Evolutionary conservation across 441 rosid species (phyloP).

Genomic region (Pelargonium exstipulatum): DNA sequence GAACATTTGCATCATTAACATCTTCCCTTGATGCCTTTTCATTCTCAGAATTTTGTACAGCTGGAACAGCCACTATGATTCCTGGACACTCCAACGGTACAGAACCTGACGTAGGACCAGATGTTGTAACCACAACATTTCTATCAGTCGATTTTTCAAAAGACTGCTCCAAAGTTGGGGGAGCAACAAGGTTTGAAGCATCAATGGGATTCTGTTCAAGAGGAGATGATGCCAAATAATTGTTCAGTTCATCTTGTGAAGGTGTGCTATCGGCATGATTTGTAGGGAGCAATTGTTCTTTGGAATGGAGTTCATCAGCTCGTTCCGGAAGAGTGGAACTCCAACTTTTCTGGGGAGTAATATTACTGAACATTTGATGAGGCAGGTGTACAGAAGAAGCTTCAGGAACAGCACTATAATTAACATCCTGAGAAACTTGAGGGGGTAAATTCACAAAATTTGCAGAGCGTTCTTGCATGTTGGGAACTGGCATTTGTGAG

Average conservation of each 20-base stretch:
- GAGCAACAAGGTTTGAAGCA: slow-evolving; percentile 29
- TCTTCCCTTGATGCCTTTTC: slow-evolving; percentile 26
- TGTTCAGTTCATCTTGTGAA: slow-evolving; percentile 29
- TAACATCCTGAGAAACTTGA: slow-evolving; percentile 34
- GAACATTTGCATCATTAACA: slow-evolving; percentile 28
- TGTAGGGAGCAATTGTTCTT: slow-evolving; percentile 36
- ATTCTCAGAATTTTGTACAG: slow-evolving; percentile 29
- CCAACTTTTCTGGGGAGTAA: slow-evolving; percentile 35
- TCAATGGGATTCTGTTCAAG: slow-evolving; percentile 28
- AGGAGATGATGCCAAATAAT: slow-evolving; percentile 29
- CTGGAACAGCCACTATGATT: slow-evolving; percentile 21
- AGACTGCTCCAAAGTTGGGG: slow-evolving; percentile 28
- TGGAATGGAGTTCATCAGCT: slow-evolving; percentile 32
- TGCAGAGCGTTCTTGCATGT: slow-evolving; percentile 33
- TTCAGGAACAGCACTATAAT: slow-evolving; percentile 37
- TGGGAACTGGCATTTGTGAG: slow-evolving; percentile 45
- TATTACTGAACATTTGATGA: slow-evolving; percentile 47
- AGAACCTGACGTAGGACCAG: slow-evolving; percentile 24
- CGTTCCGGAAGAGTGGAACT: slow-evolving; percentile 35
- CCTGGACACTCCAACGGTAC: slow-evolving; percentile 20
- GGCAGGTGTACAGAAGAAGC: slow-evolving; percentile 44
- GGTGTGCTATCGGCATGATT: slow-evolving; percentile 30
- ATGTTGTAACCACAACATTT: slow-evolving; percentile 16
- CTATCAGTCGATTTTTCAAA: slow-evolving; percentile 30
- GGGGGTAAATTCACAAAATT: slow-evolving; percentile 40